Percentiles rank a stretch among this genome's conserved stretches.
Conservation (phyloP, 2,329 filamentous ascomycete genomes). For the Teratosphaeria pseudoeucalypti region DNA sequence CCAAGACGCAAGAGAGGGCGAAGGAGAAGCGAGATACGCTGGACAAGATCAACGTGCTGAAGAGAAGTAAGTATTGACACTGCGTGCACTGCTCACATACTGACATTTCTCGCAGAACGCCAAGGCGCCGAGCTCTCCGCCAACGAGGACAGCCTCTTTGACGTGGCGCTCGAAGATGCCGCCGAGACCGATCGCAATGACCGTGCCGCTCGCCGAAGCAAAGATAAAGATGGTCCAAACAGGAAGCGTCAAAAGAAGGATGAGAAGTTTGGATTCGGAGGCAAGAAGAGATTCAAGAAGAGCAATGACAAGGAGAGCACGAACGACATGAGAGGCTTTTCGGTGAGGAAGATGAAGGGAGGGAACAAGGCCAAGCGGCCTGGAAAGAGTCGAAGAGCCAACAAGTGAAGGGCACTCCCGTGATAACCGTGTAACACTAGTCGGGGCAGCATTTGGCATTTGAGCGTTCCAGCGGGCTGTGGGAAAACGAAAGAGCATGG, state of each 20-base stretch:
- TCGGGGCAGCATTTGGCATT: background rate
- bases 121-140: slow-evolving; percentile 57
- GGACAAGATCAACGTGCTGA: slow-evolving; percentile 89
- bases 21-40: slow-evolving; percentile 88
- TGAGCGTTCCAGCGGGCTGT: background rate
- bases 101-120: slow-evolving; percentile 53
- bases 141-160: slow-evolving; percentile 80
- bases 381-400: slow-evolving; percentile 32
- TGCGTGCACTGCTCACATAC: background rate
- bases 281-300: slow-evolving; percentile 87
- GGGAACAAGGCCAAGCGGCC: slow-evolving; percentile 19
- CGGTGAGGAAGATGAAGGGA: slow-evolving; percentile 75
- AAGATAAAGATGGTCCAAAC: slow-evolving; percentile 36
- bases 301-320: slow-evolving; percentile 79
- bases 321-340: slow-evolving; percentile 71
- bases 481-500: background rate
- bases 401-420: background rate
- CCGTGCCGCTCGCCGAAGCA: slow-evolving; percentile 31
- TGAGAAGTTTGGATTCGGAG: slow-evolving; percentile 87
- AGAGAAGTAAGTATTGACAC: slow-evolving; percentile 65
- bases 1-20: slow-evolving; percentile 85
- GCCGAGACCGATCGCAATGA: slow-evolving; percentile 40
- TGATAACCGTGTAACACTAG: background rate
- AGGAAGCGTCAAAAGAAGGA: slow-evolving; percentile 86
- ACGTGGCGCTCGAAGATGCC: slow-evolving; percentile 69